These are phyloP conservation scores for Smallanthus sonchifolius DNA, from an alignment of 129 eudicot species.

Conservation along the genomic window DNA sequence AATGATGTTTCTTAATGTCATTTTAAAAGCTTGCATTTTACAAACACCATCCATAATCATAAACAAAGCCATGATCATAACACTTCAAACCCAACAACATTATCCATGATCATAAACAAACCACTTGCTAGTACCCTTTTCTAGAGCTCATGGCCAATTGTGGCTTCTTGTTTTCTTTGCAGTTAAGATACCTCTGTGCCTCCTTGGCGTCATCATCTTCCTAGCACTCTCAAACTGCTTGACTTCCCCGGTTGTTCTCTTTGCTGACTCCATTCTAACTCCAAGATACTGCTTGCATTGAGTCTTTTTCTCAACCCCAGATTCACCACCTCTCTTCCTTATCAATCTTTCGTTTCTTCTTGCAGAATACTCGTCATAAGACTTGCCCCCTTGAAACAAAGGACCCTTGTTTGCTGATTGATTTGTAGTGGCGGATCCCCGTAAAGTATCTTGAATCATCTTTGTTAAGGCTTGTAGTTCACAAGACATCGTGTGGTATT, in stretches of 20 bases:
- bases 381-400: slow-evolving; percentile 73
- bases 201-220: slow-evolving; percentile 51
- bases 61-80: background rate
- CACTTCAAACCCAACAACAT: background rate
- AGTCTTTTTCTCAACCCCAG: slow-evolving; percentile 46
- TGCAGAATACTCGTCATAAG: slow-evolving; percentile 69
- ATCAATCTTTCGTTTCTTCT: slow-evolving; percentile 77
- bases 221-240: slow-evolving; percentile 48
- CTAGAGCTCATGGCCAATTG: slow-evolving; percentile 39
- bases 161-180: slow-evolving; percentile 75
- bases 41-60: background rate
- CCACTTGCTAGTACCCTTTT: slow-evolving; percentile 26
- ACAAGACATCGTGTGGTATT: slow-evolving; percentile 58
- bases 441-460: slow-evolving; percentile 48
- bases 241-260: slow-evolving; percentile 34
- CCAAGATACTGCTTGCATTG: slow-evolving; percentile 57
- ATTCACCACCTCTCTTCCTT: slow-evolving; percentile 50
- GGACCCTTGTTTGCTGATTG: slow-evolving; percentile 32
- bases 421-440: slow-evolving; percentile 21
- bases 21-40: background rate
- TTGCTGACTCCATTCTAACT: slow-evolving; percentile 63
- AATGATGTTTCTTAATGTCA: background rate
- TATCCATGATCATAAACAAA: slow-evolving; percentile 1
- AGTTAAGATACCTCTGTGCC: slow-evolving; percentile 51
- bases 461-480: slow-evolving; percentile 58